Percentiles rank a stretch among this genome's conserved stretches.
These are phyloP conservation scores for Microcyclospora pomicola DNA, from an alignment of 2,329 filamentous ascomycete genomes.

Conservation along the genomic window DNA sequence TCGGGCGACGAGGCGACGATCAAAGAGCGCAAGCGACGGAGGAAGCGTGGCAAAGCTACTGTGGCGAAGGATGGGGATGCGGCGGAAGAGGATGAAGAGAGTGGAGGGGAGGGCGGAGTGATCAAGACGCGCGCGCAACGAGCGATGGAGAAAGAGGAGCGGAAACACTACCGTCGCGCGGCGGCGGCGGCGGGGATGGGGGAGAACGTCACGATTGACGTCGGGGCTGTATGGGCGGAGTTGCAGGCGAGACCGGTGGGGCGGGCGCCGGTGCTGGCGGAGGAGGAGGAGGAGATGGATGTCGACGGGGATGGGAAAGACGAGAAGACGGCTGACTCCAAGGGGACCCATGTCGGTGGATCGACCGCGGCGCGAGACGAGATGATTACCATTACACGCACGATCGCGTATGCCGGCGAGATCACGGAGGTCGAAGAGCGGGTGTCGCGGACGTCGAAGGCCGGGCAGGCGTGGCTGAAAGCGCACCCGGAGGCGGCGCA, in stretches of 20 bases:
- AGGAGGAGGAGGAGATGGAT: conserved; percentile 7
- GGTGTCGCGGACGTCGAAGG: conserved; percentile 39
- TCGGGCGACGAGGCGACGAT: conserved; percentile 46
- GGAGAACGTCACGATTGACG: conserved; percentile 38
- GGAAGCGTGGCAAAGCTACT: conserved; percentile 21
- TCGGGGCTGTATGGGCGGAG: conserved; percentile 40
- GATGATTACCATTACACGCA: conserved; percentile 41
- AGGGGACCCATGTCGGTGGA: no score
- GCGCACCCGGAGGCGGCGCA: conserved; percentile 25
- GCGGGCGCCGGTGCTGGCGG: conserved; percentile 6
- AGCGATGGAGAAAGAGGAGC: conserved; percentile 34
- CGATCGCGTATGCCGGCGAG: conserved; percentile 45
- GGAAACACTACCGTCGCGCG: conserved; percentile 32
- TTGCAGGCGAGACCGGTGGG: conserved; percentile 30
- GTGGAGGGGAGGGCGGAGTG: conserved; percentile 36
- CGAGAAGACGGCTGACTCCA: conserved; percentile 9
- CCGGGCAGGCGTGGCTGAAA: conserved; percentile 39
- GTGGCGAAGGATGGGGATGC: conserved; percentile 9
- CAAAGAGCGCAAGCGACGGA: conserved; percentile 31
- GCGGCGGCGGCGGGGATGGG: conserved; percentile 23
- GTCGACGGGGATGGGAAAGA: conserved; percentile 12
- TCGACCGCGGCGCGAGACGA: conserved; percentile 26
- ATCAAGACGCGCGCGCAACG: conserved; percentile 42
- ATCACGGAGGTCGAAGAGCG: conserved; percentile 39
- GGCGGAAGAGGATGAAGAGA: conserved; percentile 23